phyloP scores from a whole-genome alignment of 257 asterid genomes.

The Fraxinus americana region DNA sequence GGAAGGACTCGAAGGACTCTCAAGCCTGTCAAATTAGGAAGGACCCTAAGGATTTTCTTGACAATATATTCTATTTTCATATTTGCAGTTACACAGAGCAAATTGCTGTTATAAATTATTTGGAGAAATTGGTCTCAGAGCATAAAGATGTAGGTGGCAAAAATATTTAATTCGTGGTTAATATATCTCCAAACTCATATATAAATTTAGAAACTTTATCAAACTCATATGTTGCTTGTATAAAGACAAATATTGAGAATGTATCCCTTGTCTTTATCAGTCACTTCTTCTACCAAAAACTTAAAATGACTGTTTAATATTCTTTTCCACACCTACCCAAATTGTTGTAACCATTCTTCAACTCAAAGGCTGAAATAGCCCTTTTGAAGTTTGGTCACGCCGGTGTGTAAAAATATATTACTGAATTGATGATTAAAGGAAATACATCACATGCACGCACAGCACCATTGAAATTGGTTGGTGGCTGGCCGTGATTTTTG shows the following conservation, averaged over 20 bases:
- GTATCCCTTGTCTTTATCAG: conserved; percentile 34
- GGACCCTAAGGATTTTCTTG: conserved; percentile 68
- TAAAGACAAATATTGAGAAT: conserved; percentile 1
- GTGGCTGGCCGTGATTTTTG: background rate
- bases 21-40: conserved; percentile 45
- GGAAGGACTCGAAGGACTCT: conserved; percentile 57
- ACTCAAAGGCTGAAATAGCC: conserved; percentile 11
- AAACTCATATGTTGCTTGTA: background rate
- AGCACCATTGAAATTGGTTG: background rate
- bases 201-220: no score
- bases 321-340: background rate
- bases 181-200: background rate
- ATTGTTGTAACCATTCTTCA: background rate
- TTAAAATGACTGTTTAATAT: no score
- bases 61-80: conserved; percentile 81
- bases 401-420: background rate
- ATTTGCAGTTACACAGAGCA: conserved; percentile 89
- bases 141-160: conserved; percentile 78
- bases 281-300: conserved; percentile 16
- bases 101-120: conserved; percentile 79
- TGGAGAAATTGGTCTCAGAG: conserved; percentile 79
- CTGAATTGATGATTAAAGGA: conserved; percentile 5
- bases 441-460: background rate
- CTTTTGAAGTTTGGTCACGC: conserved; percentile 23
- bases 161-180: background rate